phyloP scores from a whole-genome alignment of 805 yeast species.

The Yarrowia hollandica region DNA sequence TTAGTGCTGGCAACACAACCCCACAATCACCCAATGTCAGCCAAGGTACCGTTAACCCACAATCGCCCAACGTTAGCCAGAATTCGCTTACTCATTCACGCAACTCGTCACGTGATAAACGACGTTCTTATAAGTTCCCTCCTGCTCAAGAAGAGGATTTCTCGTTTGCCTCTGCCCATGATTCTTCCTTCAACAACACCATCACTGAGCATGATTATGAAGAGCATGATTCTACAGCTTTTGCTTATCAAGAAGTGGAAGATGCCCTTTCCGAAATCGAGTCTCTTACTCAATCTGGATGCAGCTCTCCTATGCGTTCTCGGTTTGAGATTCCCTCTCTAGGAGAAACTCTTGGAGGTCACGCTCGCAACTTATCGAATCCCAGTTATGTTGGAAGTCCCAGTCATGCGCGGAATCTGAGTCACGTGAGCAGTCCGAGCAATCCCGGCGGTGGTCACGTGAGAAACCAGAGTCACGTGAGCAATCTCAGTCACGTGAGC shows the following conservation, averaged over 20 bases:
- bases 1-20: too few relatives aligned
- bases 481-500: not conserved
- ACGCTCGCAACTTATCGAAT: not conserved
- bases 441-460: too few relatives aligned
- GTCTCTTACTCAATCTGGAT: not conserved
- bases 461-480: not conserved
- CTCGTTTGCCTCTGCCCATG: not conserved
- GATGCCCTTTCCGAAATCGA: constrained; percentile 7
- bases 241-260: constrained; percentile 23
- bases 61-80: not conserved
- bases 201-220: not conserved
- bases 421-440: constrained; percentile 2
- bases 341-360: not conserved
- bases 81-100: too few relatives aligned
- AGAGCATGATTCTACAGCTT: constrained; percentile 5
- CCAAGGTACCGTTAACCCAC: too few relatives aligned
- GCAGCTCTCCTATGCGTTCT: not conserved
- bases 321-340: not conserved
- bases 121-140: constrained; percentile 1
- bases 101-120: not conserved
- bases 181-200: not conserved
- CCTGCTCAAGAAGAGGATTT: not conserved
- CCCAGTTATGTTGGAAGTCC: not conserved
- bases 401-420: not conserved
- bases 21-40: not conserved